Evolutionary conservation across 305 asterid species (phyloP), one percentile per base, ranked within the genome.

Genomic region (Striga hermonthica): DNA sequence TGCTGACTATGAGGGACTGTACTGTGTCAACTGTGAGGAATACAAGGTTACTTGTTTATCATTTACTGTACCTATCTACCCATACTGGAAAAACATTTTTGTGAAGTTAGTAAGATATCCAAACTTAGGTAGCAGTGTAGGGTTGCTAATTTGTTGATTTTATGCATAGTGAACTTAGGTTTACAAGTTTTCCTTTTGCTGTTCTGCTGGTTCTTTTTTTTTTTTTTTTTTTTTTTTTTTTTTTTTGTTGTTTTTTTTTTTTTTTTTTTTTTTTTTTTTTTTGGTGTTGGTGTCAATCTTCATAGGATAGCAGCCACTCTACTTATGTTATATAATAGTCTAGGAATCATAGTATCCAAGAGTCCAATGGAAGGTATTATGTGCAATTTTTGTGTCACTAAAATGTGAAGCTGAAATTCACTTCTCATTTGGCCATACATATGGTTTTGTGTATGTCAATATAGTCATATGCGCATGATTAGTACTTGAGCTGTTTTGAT

Each of bases 11-110:
- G 98, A 93, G 81, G 98, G 98, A 55, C 75, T 93, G 36, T 93
- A 93, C 74, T 93, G 98, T 80, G 88, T 93, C 73, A 93, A 82
- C 31, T 93, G 98, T 71, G 98, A 93, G 80, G 98, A 93, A 71
- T 93, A 93, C 74, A 93, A 93, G 98, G 98, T 87, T 76, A 58
- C 54, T 7, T 1, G 7, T 57, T 40, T 65, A 44, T 65, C 13
- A 38, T 53, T 75, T 44, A 15, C 40, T 41, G 35, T 4, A 11
- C 39, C 43, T 40, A 60, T 49, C 31, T 22, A 62, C 28, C 16
- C 9, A 60, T 41, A 2, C 64, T 56, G 12, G 35, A 57, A 11
- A 15, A 50, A 50, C 4, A n/a, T 4, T 34, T 58, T 48, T 47
- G 11, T 44, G 4, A 70, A 62, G 75, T 55, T 54, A 48, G 57